Evolutionary conservation across 352 stramenopile genomes (phyloP).

Genomic region (Phytophthora sp.): DNA sequence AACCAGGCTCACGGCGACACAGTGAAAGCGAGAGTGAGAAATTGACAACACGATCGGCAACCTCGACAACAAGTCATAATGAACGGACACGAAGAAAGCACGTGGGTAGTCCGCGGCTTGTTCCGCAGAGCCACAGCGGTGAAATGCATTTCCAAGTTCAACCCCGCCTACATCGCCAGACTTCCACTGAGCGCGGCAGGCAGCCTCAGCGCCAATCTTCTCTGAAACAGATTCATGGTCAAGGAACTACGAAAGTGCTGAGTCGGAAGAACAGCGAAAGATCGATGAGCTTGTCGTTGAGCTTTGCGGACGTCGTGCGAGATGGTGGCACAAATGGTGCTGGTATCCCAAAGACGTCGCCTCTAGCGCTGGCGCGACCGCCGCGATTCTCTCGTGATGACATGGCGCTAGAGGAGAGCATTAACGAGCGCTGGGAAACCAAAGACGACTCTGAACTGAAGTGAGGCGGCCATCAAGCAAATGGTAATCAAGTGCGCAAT

Average conservation of each 20-base stretch:
- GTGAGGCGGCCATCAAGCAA: conserved; percentile 22
- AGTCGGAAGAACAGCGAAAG: conserved; percentile 70
- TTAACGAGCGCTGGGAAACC: conserved; percentile 75
- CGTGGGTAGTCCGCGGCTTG: conserved; percentile 52
- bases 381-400: conserved; percentile 62
- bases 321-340: conserved; percentile 42
- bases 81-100: conserved; percentile 42
- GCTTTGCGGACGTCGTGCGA: conserved; percentile 86
- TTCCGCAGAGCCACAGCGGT: conserved; percentile 24
- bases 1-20: conserved; percentile 52
- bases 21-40: conserved; percentile 77
- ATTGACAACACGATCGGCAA: conserved; percentile 62
- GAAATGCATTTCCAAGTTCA: conserved; percentile 19
- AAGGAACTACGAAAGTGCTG: conserved; percentile 30
- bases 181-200: conserved; percentile 12
- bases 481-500: conserved; percentile 8
- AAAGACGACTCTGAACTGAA: conserved; percentile 76
- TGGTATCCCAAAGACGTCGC: conserved; percentile 45
- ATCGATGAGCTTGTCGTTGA: conserved; percentile 89
- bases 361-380: conserved; percentile 43
- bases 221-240: conserved; percentile 24
- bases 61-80: conserved; percentile 53
- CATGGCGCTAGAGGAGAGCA: conserved; percentile 57
- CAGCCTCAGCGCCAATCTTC: conserved; percentile 26
- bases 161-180: conserved; percentile 13